Base-by-base conservation (phyloP, 2,329 filamentous ascomycete species). In the Fusarium duplospermum region DNA sequence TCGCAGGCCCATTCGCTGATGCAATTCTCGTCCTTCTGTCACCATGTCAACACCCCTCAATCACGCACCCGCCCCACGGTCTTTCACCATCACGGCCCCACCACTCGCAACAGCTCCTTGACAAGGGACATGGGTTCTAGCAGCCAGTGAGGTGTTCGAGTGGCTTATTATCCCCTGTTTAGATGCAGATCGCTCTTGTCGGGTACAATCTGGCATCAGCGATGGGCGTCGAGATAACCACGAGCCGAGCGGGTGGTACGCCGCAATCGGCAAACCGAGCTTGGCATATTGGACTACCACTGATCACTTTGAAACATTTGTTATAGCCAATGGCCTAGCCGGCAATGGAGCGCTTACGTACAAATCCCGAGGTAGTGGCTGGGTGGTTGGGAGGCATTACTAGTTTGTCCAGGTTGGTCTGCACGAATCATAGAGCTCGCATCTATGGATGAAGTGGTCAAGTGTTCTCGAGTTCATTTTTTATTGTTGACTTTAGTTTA, bases 31-130 rank as follows among this genome's bases (percentile, higher is more conserved):
- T 63, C 29, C 54, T 52, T 64, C 64, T 72, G 54, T 65, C 62
- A 65, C 62, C 66, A 73, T 67, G 47, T 64, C 65, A 50, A 36
- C 45, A 40, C 66, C 69, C 62, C 59, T 42, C 64, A 62, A 77
- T 73, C 73, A 77, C 76, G 76, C 42, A 64, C 59, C 38, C 29
- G 71, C 73, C 75, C 75, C 76, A 73, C 75, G 71, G 62, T 67
- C 73, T 77, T 67, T 69, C 76, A 77, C 76, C 76, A 77, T 77
- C 63, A n/a, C 24, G 9, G 60, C 63, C 75, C 75, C 71, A 69
- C 68, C 38, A 64, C 54, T n/a, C 9, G n/a, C 29, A n/a, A 61
- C 20, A 20, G 7, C 29, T 66, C 16, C 20, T 33, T 6, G 9
- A 10, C 31, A 50, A 22, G 6, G 6, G 42, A 22, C 50, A 35